A percentile compares a stretch with the other conserved stretches of the same genome.
phyloP scores from a whole-genome alignment of 192 early-diverging fungal species.

The Cetraspora pellucida region DNA sequence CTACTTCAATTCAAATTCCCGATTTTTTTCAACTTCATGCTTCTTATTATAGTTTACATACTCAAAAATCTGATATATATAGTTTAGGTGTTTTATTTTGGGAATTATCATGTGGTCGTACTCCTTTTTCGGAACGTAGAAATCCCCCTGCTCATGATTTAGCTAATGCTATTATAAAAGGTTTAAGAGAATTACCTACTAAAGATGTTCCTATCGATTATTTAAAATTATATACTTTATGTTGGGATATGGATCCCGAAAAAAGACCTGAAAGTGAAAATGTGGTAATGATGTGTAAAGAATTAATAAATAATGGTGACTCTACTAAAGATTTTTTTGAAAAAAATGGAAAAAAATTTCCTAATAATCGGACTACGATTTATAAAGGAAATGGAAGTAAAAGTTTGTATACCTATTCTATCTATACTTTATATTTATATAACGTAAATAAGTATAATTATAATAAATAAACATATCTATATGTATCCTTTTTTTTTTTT shows the following conservation, averaged over 20 bases:
- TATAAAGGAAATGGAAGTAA: too few species aligned
- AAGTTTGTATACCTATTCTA: too few species aligned
- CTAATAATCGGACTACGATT: too few species aligned
- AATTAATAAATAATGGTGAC: background rate
- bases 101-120: background rate
- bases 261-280: background rate
- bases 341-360: too few species aligned
- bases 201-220: background rate
- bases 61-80: conserved; percentile 5
- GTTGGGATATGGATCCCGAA: background rate
- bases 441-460: too few species aligned
- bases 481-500: too few species aligned
- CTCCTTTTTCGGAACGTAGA: background rate
- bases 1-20: too few species aligned
- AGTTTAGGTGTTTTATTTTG: background rate
- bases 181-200: background rate
- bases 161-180: background rate
- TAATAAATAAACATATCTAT: too few species aligned
- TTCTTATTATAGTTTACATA: too few species aligned
- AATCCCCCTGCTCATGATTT: background rate
- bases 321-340: background rate
- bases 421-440: too few species aligned
- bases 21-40: too few species aligned
- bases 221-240: background rate
- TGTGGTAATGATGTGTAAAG: background rate